Percentiles rank a stretch among this genome's conserved stretches.
These are phyloP conservation scores for Naganishia onofrii DNA, from an alignment of 768 basidiomycete species.

Conservation along the genomic window DNA sequence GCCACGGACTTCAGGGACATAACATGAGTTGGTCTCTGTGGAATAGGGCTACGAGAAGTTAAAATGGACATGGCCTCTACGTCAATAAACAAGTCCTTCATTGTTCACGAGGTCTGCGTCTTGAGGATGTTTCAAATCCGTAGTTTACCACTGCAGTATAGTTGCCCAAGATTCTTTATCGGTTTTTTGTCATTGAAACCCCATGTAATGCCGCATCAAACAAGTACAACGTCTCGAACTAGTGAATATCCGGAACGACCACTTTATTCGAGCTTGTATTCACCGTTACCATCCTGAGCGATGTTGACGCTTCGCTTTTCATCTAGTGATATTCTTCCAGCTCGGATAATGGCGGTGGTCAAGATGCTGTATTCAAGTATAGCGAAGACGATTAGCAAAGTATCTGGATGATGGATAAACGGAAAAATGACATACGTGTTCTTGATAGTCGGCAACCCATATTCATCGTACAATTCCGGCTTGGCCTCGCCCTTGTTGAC, in stretches of 20 bases:
- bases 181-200: not conserved
- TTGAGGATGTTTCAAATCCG: not conserved
- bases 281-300: constrained; percentile 60
- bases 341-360: constrained; percentile 65
- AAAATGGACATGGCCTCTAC: no score
- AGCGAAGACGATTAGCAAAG: not conserved
- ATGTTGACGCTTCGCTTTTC: constrained; percentile 82
- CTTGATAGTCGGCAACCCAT: constrained; percentile 79
- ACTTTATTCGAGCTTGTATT: constrained; percentile 28
- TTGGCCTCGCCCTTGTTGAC: constrained; percentile 70
- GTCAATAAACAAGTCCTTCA: no score
- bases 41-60: no score
- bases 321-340: constrained; percentile 83
- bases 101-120: no score
- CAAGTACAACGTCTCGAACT: not conserved
- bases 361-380: constrained; percentile 36
- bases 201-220: not conserved
- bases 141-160: not conserved
- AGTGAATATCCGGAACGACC: not conserved
- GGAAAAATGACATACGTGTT: constrained; percentile 59
- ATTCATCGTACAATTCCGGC: constrained; percentile 71
- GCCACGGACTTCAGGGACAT: no score
- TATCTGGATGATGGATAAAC: no score
- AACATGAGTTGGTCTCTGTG: no score
- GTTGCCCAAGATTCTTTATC: not conserved